phyloP scores from a whole-genome alignment of 176 grass and related monocot species.

The Musa troglodytarum region DNA sequence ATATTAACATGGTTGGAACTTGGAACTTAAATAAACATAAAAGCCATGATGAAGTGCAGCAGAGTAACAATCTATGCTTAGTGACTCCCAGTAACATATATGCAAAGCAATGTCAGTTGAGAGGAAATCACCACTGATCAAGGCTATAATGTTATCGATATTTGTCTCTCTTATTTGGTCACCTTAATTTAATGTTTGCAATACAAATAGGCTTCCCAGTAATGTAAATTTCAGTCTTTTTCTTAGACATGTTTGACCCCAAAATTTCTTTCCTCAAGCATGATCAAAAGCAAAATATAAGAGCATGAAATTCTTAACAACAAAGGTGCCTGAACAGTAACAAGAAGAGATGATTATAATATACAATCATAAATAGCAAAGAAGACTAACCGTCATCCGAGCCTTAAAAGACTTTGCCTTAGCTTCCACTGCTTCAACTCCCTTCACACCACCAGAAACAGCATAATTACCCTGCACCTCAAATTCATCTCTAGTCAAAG shows the following conservation, averaged over 20 bases:
- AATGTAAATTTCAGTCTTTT: background rate
- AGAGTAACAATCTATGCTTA: no score
- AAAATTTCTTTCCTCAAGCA: background rate
- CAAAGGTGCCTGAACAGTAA: background rate
- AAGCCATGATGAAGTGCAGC: no score
- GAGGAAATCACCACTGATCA: no score
- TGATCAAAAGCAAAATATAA: background rate
- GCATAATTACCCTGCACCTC: conserved; percentile 70
- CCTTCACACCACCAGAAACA: conserved; percentile 93
- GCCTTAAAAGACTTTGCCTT: conserved; percentile 99
- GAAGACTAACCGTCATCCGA: conserved; percentile 76
- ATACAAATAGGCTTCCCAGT: background rate
- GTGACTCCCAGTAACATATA: no score
- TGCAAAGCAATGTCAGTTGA: no score
- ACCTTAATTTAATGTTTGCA: no score
- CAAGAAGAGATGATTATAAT: background rate
- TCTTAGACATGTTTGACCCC: background rate
- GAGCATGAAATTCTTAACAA: background rate
- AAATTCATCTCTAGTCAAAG: background rate
- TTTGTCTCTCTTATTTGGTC: no score
- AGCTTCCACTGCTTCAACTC: conserved; percentile 88
- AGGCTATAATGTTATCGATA: no score
- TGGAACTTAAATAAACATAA: no score
- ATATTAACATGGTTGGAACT: no score
- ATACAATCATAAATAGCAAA: background rate